Percentiles rank a stretch among this genome's conserved stretches.
phyloP scores from a whole-genome alignment of 1,284 basidiomycete genomes.

The Cryptococcus wingfieldii region DNA sequence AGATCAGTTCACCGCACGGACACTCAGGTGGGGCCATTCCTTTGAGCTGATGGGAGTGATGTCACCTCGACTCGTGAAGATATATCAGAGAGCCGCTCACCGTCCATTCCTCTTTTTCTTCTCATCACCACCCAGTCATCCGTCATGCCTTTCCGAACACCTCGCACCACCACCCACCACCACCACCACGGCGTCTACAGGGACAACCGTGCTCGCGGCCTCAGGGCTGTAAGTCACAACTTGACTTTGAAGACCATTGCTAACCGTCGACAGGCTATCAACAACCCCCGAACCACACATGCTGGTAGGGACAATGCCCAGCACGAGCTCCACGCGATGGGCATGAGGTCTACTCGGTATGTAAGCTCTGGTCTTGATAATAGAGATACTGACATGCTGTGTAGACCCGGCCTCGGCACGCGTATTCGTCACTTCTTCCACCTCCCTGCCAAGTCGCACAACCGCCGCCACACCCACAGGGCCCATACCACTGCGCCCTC shows the following conservation, averaged over 20 bases:
- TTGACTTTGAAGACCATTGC: neutral
- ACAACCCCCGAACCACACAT: slow-evolving; percentile 24
- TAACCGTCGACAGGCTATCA: slow-evolving; percentile 17
- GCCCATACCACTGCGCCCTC: no score
- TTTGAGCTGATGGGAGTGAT: neutral
- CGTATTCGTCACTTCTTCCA: slow-evolving; percentile 20
- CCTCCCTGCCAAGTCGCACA: slow-evolving; percentile 20
- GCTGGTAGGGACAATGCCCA: slow-evolving; percentile 18
- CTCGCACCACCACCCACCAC: slow-evolving; percentile 5
- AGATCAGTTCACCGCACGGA: neutral
- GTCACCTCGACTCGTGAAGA: neutral
- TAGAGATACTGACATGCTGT: neutral
- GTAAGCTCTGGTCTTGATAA: no score
- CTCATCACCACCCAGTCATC: neutral
- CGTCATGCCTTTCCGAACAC: neutral
- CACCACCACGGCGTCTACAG: slow-evolving; percentile 11
- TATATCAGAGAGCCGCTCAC: neutral
- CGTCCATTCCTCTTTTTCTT: neutral
- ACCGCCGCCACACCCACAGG: neutral
- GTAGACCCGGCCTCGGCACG: slow-evolving; percentile 18
- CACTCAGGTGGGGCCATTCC: neutral
- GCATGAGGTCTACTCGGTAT: slow-evolving; percentile 15
- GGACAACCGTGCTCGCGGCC: slow-evolving; percentile 16
- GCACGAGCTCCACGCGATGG: slow-evolving; percentile 19
- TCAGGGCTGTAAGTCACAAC: slow-evolving; percentile 13